Percentiles rank a stretch among this genome's conserved stretches.
phyloP scores from a whole-genome alignment of 2,329 filamentous ascomycete genomes.

The Aspergillus nomiae region DNA sequence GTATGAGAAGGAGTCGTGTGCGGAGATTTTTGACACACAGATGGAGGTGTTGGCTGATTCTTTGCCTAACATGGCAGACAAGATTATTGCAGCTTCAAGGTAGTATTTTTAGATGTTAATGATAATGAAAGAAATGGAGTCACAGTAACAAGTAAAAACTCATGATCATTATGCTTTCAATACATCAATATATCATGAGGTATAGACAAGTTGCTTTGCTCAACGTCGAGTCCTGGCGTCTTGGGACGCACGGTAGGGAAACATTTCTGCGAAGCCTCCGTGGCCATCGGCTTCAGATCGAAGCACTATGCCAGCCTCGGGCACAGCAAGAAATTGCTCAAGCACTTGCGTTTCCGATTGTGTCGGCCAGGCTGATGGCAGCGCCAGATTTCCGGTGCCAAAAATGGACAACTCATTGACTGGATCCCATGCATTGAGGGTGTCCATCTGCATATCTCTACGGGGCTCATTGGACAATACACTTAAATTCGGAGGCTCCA shows the following conservation, averaged over 20 bases:
- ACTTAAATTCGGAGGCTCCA: background rate
- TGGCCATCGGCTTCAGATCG: background rate
- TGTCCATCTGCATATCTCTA: background rate
- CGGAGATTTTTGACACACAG: conserved; percentile 52
- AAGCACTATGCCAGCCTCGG: background rate
- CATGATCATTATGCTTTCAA: background rate
- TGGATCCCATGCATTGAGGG: conserved; percentile 14
- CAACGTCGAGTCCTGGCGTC: background rate
- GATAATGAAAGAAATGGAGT: background rate
- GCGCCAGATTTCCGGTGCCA: conserved; percentile 12
- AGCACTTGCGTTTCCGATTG: conserved; percentile 24
- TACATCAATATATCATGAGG: background rate
- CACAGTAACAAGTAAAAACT: background rate
- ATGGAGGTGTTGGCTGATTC: conserved; percentile 55
- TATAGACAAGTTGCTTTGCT: background rate
- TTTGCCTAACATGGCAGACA: conserved; percentile 53
- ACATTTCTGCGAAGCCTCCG: background rate
- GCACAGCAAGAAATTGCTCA: conserved; percentile 20
- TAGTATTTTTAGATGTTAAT: background rate
- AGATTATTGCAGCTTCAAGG: conserved; percentile 17
- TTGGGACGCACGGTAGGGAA: background rate
- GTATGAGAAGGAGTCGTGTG: conserved; percentile 54
- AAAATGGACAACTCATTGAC: conserved; percentile 18
- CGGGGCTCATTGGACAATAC: background rate
- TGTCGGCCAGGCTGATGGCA: conserved; percentile 17